Evolutionary conservation across 2,329 filamentous ascomycete species (phyloP).

Genomic region (Celoporthe dispersa): DNA sequence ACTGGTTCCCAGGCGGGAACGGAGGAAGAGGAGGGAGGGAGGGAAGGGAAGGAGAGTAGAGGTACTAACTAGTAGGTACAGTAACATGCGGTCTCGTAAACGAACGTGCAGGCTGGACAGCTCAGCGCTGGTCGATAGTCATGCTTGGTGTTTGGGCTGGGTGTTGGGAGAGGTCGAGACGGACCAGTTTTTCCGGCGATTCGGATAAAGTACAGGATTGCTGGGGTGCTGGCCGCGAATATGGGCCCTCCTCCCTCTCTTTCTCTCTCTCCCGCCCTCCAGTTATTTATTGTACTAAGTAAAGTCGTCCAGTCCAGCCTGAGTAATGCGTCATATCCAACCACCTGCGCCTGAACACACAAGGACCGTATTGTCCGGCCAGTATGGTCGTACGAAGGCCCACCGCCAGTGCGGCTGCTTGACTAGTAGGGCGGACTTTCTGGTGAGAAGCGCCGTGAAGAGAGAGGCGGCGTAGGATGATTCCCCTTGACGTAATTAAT

Average conservation of each 20-base stretch:
- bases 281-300: background rate
- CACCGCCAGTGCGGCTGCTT: background rate
- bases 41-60: background rate
- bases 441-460: background rate
- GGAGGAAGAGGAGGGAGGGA: background rate
- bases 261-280: background rate
- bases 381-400: background rate
- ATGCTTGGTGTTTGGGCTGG: background rate
- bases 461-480: background rate
- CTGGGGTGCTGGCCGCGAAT: background rate
- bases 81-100: background rate
- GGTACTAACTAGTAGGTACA: background rate
- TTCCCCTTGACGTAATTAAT: background rate
- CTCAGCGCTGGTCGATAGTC: background rate
- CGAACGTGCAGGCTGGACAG: background rate
- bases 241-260: background rate
- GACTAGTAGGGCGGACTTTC: background rate
- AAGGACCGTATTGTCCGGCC: background rate
- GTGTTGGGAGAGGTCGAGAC: background rate
- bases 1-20: background rate
- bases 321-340: background rate
- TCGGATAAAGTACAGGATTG: background rate
- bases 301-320: background rate
- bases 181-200: background rate
- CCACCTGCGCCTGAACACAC: background rate